Evolutionary conservation across 176 grass and related monocot genomes (phyloP).

Genomic region (Raddia distichophylla): DNA sequence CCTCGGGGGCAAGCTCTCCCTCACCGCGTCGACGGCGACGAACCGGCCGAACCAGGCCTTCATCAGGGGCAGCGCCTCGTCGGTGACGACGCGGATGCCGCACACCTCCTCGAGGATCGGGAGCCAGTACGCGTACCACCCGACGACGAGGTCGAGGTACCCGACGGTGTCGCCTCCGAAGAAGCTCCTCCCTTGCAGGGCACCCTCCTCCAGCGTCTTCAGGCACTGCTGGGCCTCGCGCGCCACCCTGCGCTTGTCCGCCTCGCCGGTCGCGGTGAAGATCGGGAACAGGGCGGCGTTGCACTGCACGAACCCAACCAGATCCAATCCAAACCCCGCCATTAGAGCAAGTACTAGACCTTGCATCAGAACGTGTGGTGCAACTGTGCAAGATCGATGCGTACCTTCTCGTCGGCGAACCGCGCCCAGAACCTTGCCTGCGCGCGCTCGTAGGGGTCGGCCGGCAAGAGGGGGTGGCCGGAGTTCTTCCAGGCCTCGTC

Average conservation of each 20-base stretch:
- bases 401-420: slow-evolving; percentile 59
- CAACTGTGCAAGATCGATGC: neutral
- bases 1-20: slow-evolving; percentile 47
- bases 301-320: slow-evolving; percentile 25
- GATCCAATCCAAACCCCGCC: neutral
- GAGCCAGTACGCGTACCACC: slow-evolving; percentile 58
- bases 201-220: slow-evolving; percentile 57
- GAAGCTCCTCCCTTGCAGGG: slow-evolving; percentile 56
- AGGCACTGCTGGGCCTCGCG: slow-evolving; percentile 49
- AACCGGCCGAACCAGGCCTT: slow-evolving; percentile 56
- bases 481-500: slow-evolving; percentile 67
- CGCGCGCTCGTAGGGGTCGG: slow-evolving; percentile 54
- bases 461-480: slow-evolving; percentile 62
- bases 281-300: slow-evolving; percentile 40
- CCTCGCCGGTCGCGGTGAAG: slow-evolving; percentile 40
- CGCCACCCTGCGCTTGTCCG: slow-evolving; percentile 32
- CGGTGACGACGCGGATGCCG: slow-evolving; percentile 39
- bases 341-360: neutral
- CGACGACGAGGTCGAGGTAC: slow-evolving; percentile 57
- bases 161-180: slow-evolving; percentile 59
- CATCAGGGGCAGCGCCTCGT: slow-evolving; percentile 48
- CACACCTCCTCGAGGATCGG: slow-evolving; percentile 46
- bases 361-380: neutral
- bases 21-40: slow-evolving; percentile 53
- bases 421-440: slow-evolving; percentile 65